Conservation (phyloP, 2,329 filamentous ascomycete species). For the Fonsecaea nubica region DNA sequence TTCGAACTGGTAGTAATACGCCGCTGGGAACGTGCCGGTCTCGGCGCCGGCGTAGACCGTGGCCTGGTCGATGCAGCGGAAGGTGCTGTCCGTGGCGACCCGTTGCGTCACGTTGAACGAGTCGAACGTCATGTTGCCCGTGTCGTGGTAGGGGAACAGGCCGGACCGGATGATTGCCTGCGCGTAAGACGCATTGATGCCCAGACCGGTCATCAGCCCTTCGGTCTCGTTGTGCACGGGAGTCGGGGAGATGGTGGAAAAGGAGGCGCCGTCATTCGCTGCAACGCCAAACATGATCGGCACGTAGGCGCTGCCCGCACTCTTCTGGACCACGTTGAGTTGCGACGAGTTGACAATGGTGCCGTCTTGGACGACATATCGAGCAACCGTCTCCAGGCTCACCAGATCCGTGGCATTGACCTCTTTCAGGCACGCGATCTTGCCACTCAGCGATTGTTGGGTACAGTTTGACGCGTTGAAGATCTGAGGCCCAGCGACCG, state of each 20-base stretch:
- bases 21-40: constrained; percentile 54
- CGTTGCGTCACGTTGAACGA: constrained; percentile 63
- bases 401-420: constrained; percentile 46
- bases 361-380: constrained; percentile 66
- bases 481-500: constrained; percentile 58
- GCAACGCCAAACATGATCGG: constrained; percentile 64
- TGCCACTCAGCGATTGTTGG: constrained; percentile 51
- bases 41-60: constrained; percentile 60
- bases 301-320: constrained; percentile 56
- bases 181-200: constrained; percentile 54
- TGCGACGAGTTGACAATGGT: constrained; percentile 60
- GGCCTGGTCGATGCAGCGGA: constrained; percentile 66
- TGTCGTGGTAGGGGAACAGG: constrained; percentile 59
- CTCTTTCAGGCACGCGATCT: constrained; percentile 61
- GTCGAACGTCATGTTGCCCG: constrained; percentile 60
- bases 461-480: constrained; percentile 61
- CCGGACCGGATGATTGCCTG: constrained; percentile 51
- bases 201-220: constrained; percentile 54
- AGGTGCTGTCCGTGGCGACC: constrained; percentile 64
- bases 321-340: constrained; percentile 52
- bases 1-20: constrained; percentile 68
- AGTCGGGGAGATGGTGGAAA: constrained; percentile 57
- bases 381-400: constrained; percentile 36
- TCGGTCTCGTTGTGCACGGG: constrained; percentile 51
- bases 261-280: constrained; percentile 63